Percentiles rank a stretch among this genome's conserved stretches.
These are phyloP conservation scores for Pythium apleroticum DNA, from an alignment of 352 stramenopile species.

Conservation along the genomic window DNA sequence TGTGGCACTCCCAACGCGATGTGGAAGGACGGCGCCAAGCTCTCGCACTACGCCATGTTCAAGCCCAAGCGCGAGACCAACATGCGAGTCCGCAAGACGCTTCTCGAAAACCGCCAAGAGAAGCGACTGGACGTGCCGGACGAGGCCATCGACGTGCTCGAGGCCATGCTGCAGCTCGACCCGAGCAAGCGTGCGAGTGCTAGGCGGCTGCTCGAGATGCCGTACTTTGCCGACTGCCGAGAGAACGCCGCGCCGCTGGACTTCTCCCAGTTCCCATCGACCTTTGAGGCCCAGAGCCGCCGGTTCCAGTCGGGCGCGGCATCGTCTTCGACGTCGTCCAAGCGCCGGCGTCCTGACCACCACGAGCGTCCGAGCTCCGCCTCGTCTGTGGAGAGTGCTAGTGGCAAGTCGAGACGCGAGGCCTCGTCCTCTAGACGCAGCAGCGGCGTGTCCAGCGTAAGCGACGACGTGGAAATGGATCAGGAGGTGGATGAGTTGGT, in stretches of 20 bases:
- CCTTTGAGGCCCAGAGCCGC: constrained; percentile 58
- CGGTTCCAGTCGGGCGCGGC: constrained; percentile 43
- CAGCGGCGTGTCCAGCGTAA: neutral
- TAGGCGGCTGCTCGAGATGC: constrained; percentile 56
- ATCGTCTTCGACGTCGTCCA: constrained; percentile 7
- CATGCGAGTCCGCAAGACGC: constrained; percentile 72
- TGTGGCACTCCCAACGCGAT: constrained; percentile 65
- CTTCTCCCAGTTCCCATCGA: constrained; percentile 45
- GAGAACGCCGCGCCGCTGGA: constrained; percentile 26
- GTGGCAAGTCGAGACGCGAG: constrained; percentile 12
- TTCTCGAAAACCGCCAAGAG: constrained; percentile 54
- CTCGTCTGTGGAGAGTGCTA: constrained; percentile 9
- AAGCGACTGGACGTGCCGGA: constrained; percentile 50
- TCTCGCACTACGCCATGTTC: constrained; percentile 52
- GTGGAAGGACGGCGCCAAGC: constrained; percentile 51
- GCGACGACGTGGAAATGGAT: neutral
- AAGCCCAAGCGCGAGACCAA: constrained; percentile 78
- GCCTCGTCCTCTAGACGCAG: constrained; percentile 1
- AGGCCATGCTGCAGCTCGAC: constrained; percentile 77
- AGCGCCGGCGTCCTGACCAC: constrained; percentile 21
- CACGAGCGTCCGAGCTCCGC: constrained; percentile 17
- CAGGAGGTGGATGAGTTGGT: constrained; percentile 8
- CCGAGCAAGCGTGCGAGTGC: constrained; percentile 50
- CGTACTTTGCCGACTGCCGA: constrained; percentile 57
- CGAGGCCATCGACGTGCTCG: constrained; percentile 61